Conservation (phyloP, 164 flowering plant genomes). For the Annona squamosa region DNA sequence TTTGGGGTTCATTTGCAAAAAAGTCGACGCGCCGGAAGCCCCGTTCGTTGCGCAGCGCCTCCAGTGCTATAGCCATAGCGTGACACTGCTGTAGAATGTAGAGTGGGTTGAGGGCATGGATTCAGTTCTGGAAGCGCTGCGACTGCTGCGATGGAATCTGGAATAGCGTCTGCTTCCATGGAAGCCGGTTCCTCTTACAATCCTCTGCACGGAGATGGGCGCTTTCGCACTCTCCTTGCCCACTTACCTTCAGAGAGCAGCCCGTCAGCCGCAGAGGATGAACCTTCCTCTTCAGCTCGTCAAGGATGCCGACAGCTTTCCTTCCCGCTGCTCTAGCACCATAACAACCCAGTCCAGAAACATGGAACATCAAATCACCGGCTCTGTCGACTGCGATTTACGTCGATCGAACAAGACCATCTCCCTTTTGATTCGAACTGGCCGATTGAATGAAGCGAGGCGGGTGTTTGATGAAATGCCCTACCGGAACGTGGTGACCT, state of each 20-base stretch:
- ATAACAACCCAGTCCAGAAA: background rate
- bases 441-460: slow-evolving; percentile 4
- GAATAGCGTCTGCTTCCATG: background rate
- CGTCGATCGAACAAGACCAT: slow-evolving; percentile 13
- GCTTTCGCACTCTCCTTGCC: background rate
- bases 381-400: background rate
- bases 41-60: background rate
- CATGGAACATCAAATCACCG: background rate
- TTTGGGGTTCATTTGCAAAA: no score
- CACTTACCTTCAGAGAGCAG: no score
- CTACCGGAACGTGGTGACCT: slow-evolving; percentile 10
- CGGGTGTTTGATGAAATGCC: slow-evolving; percentile 12
- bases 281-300: background rate
- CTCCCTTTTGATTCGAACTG: slow-evolving; percentile 6
- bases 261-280: background rate
- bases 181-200: background rate
- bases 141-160: no score
- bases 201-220: background rate
- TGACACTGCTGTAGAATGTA: background rate
- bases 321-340: background rate
- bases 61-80: background rate
- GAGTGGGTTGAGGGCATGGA: background rate
- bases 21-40: background rate
- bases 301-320: background rate
- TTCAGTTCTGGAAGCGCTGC: background rate